A percentile compares a stretch with the other conserved stretches of the same genome.
Conservation (phyloP, 2,329 filamentous ascomycete genomes). For the Fusarium sp. region DNA sequence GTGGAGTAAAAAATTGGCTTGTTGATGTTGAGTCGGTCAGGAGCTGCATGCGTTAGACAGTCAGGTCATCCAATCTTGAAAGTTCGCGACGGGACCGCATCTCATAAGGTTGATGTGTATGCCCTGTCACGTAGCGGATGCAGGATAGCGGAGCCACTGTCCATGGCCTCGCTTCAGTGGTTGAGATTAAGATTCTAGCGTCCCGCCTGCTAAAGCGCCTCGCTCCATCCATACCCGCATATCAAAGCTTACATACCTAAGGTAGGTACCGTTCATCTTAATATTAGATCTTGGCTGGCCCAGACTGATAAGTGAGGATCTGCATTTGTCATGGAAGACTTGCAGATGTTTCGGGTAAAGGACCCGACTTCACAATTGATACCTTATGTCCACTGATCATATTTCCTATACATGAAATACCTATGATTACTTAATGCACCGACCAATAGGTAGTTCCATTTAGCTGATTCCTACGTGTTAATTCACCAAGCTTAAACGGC, state of each 20-base stretch:
- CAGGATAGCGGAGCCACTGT: conserved; percentile 40
- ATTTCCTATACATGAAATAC: too few relatives aligned
- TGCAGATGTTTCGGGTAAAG: not conserved
- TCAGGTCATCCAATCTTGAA: conserved; percentile 45
- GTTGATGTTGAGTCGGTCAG: conserved; percentile 44
- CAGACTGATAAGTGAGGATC: not conserved
- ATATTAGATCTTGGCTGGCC: not conserved
- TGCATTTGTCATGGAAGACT: not conserved
- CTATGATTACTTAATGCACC: not conserved
- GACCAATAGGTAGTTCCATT: not conserved
- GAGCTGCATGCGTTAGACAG: conserved; percentile 22
- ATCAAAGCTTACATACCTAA: not conserved
- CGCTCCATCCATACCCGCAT: conserved; percentile 2
- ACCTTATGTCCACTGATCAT: not conserved
- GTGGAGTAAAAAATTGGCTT: conserved; percentile 10
- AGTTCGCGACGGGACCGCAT: conserved; percentile 36
- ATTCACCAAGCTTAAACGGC: conserved; percentile 7
- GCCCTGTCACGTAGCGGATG: conserved; percentile 37
- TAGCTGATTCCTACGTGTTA: not conserved
- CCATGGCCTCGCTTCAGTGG: conserved; percentile 19
- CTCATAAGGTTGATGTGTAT: conserved; percentile 29
- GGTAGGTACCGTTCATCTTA: not conserved
- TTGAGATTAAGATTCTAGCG: conserved; percentile 20
- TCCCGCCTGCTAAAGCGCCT: conserved; percentile 31
- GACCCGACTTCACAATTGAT: not conserved